A percentile compares a stretch with the other conserved stretches of the same genome.
Conservation (phyloP, 2,329 filamentous ascomycete species). For the Massarina eburnea region DNA sequence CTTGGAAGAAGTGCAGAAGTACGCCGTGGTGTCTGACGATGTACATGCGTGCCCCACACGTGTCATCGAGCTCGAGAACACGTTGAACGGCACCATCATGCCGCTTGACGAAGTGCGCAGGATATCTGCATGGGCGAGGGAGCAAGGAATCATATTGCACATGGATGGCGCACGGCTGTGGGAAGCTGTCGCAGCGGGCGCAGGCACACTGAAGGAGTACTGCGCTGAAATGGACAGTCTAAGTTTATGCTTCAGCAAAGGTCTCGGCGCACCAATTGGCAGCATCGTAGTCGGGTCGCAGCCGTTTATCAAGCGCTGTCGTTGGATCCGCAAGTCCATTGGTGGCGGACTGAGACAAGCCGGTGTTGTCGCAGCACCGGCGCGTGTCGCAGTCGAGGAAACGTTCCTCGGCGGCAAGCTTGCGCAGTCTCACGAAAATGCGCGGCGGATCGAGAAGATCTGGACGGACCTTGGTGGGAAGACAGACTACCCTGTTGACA, state of each 20-base stretch:
- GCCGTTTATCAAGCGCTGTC: conserved; percentile 63
- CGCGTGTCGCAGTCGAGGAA: conserved; percentile 75
- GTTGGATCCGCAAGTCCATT: conserved; percentile 79
- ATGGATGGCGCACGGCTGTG: conserved; percentile 79
- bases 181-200: conserved; percentile 75
- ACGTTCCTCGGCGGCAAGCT: conserved; percentile 73
- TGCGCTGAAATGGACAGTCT: conserved; percentile 72
- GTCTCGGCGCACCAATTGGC: conserved; percentile 78
- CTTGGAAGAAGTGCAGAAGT: conserved; percentile 70
- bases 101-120: conserved; percentile 70
- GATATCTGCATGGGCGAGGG: conserved; percentile 68
- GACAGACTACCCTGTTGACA: conserved; percentile 70
- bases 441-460: conserved; percentile 62
- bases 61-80: conserved; percentile 84
- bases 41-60: conserved; percentile 78
- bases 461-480: conserved; percentile 73
- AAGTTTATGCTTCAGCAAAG: conserved; percentile 79
- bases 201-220: conserved; percentile 67
- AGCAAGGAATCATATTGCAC: conserved; percentile 69
- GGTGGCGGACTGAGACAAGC: conserved; percentile 78
- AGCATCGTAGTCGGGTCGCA: conserved; percentile 67
- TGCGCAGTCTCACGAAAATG: conserved; percentile 61
- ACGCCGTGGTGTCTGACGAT: conserved; percentile 67
- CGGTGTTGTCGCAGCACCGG: conserved; percentile 74
- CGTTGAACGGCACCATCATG: conserved; percentile 75